These are phyloP conservation scores for Entonaema liquescens DNA, from an alignment of 495 filamentous ascomycete species.

Conservation along the genomic window DNA sequence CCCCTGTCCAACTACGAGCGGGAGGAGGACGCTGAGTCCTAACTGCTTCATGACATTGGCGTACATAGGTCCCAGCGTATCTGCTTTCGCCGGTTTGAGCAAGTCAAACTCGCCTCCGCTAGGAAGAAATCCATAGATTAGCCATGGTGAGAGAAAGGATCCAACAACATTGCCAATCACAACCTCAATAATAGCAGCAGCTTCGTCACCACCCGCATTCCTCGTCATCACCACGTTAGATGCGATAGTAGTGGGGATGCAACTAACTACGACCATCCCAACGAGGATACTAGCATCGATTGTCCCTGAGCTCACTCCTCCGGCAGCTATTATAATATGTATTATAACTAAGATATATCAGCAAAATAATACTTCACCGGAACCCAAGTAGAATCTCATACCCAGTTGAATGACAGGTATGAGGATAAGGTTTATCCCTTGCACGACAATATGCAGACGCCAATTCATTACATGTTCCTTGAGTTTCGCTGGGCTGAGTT, in stretches of 20 bases:
- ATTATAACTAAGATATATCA: constrained; percentile 54
- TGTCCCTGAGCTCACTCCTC: constrained; percentile 46
- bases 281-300: constrained; percentile 62
- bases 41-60: constrained; percentile 61
- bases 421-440: constrained; percentile 60
- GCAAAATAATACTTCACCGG: constrained; percentile 5
- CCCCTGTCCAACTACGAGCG: constrained; percentile 59
- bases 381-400: constrained; percentile 17
- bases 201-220: constrained; percentile 63
- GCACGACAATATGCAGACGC: constrained; percentile 62
- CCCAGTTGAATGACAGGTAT: constrained; percentile 55
- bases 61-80: constrained; percentile 59
- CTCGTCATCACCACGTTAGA: constrained; percentile 68
- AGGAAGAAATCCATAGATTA: constrained; percentile 62
- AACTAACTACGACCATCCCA: constrained; percentile 63
- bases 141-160: constrained; percentile 60
- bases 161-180: constrained; percentile 64
- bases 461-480: constrained; percentile 60
- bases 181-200: constrained; percentile 63
- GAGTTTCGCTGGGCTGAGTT: constrained; percentile 61
- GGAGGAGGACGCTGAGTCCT: constrained; percentile 59
- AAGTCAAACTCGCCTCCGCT: constrained; percentile 52
- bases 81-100: constrained; percentile 54
- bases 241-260: constrained; percentile 66
- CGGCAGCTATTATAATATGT: constrained; percentile 57